Percentiles rank a stretch among this genome's conserved stretches.
phyloP scores from a whole-genome alignment of 1,139 yeast species.

The Scheffersomyces illinoinensis region DNA sequence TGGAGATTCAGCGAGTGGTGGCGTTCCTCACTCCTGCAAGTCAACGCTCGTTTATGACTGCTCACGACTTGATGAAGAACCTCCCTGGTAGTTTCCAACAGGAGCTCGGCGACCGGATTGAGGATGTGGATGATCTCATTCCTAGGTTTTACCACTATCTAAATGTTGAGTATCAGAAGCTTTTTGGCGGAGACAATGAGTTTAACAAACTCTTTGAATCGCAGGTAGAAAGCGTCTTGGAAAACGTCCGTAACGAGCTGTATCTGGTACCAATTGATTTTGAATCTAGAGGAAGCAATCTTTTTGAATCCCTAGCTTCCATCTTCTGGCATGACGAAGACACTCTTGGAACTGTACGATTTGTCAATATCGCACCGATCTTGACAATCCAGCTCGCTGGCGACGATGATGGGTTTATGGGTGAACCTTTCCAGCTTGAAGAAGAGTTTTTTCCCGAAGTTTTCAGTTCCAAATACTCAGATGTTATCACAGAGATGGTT shows the following conservation, averaged over 20 bases:
- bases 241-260: slow-evolving; percentile 27
- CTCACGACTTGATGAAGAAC: slow-evolving; percentile 17
- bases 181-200: slow-evolving; percentile 10
- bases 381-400: slow-evolving; percentile 35
- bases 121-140: slow-evolving; percentile 34
- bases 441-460: slow-evolving; percentile 36
- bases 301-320: slow-evolving; percentile 34
- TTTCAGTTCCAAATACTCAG: slow-evolving; percentile 23
- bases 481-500: slow-evolving; percentile 20
- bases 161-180: slow-evolving; percentile 11
- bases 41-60: slow-evolving; percentile 25
- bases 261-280: slow-evolving; percentile 35
- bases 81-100: slow-evolving; percentile 24
- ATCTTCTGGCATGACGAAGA: slow-evolving; percentile 40
- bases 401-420: slow-evolving; percentile 16
- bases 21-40: slow-evolving; percentile 18
- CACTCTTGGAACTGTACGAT: slow-evolving; percentile 29
- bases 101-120: slow-evolving; percentile 21
- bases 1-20: slow-evolving; percentile 23
- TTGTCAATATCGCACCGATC: slow-evolving; percentile 29
- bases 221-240: slow-evolving; percentile 25
- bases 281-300: slow-evolving; percentile 27
- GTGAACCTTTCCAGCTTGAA: slow-evolving; percentile 23
- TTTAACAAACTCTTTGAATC: slow-evolving; percentile 20
- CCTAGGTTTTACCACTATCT: slow-evolving; percentile 24